phyloP scores from a whole-genome alignment of 768 basidiomycete genomes.

The Boletales sp. region DNA sequence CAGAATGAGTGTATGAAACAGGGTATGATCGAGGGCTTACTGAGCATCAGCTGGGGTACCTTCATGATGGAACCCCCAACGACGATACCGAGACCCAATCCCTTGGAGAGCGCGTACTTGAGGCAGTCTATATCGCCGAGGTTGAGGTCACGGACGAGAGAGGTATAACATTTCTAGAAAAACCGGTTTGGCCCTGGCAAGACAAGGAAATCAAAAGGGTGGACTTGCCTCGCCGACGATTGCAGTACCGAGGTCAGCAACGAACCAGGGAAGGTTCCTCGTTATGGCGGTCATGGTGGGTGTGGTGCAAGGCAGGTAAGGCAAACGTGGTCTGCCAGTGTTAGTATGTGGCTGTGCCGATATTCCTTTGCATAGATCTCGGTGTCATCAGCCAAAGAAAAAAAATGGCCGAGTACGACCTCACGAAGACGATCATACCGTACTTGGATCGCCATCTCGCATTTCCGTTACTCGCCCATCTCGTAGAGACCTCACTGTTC shows the following conservation, averaged over 20 bases:
- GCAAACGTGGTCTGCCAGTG: conserved; percentile 3
- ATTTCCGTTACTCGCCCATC: conserved; percentile 88
- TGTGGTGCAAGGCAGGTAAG: conserved; percentile 9
- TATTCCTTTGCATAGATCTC: conserved; percentile 4
- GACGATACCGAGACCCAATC: conserved; percentile 88
- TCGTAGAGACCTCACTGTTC: conserved; percentile 73
- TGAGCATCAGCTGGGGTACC: conserved; percentile 86
- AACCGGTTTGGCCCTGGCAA: neutral
- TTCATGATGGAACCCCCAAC: conserved; percentile 94
- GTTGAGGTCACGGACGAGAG: conserved; percentile 84
- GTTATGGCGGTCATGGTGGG: conserved; percentile 70
- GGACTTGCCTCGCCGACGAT: conserved; percentile 72
- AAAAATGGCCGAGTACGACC: conserved; percentile 85
- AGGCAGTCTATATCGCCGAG: conserved; percentile 76
- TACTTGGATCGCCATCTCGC: conserved; percentile 94
- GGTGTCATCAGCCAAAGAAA: conserved; percentile 7
- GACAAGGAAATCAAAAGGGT: neutral
- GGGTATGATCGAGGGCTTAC: conserved; percentile 39
- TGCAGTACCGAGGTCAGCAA: conserved; percentile 76
- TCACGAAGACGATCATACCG: conserved; percentile 86
- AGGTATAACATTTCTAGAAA: conserved; percentile 83
- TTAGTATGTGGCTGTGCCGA: conserved; percentile 22
- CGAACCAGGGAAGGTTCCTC: conserved; percentile 79
- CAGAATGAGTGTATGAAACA: neutral
- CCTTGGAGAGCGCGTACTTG: conserved; percentile 91